A percentile compares a stretch with the other conserved stretches of the same genome.
Conservation (phyloP, 192 early-diverging fungal species). For the Backusella morwellensis region DNA sequence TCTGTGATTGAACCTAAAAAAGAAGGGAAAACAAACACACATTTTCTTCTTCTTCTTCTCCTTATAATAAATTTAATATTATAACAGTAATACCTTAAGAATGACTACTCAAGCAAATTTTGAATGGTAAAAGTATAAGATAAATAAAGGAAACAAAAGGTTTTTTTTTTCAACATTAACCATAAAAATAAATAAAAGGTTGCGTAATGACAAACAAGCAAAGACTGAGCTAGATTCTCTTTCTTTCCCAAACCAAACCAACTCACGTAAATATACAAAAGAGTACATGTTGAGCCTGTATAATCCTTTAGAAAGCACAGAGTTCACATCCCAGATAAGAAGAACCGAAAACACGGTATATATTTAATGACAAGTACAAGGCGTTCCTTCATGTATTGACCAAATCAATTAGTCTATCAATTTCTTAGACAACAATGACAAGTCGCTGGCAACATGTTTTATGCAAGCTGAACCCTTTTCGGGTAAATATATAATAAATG, state of each 20-base stretch:
- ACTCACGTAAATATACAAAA: constrained; percentile 69
- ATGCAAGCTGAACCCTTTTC: background rate
- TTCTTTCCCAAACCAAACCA: constrained; percentile 10
- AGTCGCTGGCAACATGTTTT: background rate
- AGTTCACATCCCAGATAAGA: background rate
- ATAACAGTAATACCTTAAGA: background rate
- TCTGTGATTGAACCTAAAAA: background rate
- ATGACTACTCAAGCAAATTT: constrained; percentile 21
- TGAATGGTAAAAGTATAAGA: constrained; percentile 12
- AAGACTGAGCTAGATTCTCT: background rate
- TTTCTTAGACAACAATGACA: background rate
- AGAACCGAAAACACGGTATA: background rate
- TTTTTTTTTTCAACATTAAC: background rate
- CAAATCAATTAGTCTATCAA: constrained; percentile 24
- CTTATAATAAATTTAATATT: background rate
- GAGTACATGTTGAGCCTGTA: constrained; percentile 72
- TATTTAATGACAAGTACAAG: constrained; percentile 24
- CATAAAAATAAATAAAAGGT: background rate
- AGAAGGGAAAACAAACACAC: background rate
- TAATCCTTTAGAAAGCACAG: constrained; percentile 50
- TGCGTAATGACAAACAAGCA: background rate
- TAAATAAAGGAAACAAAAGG: background rate
- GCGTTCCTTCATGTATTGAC: constrained; percentile 63
- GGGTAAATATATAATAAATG: background rate
- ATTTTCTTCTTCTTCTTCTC: background rate